Base-by-base conservation (phyloP, 2,329 filamentous ascomycete species). In the Microdochium bolleyi region DNA sequence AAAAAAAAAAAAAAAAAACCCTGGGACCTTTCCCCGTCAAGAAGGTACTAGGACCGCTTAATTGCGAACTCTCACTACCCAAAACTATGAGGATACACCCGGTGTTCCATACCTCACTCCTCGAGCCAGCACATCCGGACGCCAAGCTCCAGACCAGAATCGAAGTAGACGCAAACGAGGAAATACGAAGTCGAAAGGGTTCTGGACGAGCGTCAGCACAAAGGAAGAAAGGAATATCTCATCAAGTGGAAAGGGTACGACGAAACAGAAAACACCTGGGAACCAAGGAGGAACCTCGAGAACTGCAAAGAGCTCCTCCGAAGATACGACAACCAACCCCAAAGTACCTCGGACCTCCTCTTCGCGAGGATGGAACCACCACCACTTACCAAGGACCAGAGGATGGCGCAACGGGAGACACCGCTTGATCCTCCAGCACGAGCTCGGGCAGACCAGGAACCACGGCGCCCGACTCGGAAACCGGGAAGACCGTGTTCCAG, bases 91-190 rank as follows among this genome's bases (percentile, higher is more conserved):
- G 13, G 5, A 34, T 49, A 2, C 25, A 48, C 32, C 24, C 19
- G 34, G 51, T 46, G 21, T 54, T 51, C 34, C 51, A 54, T 54
- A 54, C 51, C 48, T 51, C 49, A 48, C 44, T 54, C 51, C 30
- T 54, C n/a, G 27, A 53, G 44, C 24, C 34, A 51, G 25, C 24
- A n/a, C n/a, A n/a, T 16, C 16, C 7, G 7, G 4, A 8, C 7
- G 37, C 7, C 19, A 16, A 8, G 4, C 19, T 41, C 37, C 4
- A 41, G 37, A 41, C 13, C 7, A 41, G 16, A 16, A 7, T 41
- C 37, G 37, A 8, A 8, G 14, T 41, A 8, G 16, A 41, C 37
- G 7, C 14, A 19, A 19, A 41, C 37, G 7, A 41, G 14, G 37
- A n/a, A 41, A 16, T 41, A 41, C 14, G 14, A 41, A 41, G 14